A percentile compares a stretch with the other conserved stretches of the same genome.
Conservation (phyloP, 2,329 filamentous ascomycete genomes). For the Fusarium mexicanum region DNA sequence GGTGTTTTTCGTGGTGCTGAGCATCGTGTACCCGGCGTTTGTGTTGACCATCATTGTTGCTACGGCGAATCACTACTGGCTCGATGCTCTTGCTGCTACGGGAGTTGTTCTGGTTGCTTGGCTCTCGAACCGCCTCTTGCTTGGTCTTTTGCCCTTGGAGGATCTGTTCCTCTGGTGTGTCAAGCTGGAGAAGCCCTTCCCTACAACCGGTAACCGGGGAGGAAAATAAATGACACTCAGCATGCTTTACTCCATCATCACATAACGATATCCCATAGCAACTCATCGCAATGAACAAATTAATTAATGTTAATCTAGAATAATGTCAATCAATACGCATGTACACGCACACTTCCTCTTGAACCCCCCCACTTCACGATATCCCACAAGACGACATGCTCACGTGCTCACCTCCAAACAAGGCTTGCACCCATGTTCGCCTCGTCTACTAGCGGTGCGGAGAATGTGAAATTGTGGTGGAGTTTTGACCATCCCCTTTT, state of each 20-base stretch:
- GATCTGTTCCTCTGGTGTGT: slow-evolving; percentile 72
- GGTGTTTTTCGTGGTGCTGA: slow-evolving; percentile 48
- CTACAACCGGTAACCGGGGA: slow-evolving; percentile 52
- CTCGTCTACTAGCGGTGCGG: not conserved
- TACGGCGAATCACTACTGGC: slow-evolving; percentile 71
- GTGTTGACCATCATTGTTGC: slow-evolving; percentile 68
- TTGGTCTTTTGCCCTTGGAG: slow-evolving; percentile 71
- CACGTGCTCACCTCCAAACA: not conserved
- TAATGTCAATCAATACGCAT: not conserved
- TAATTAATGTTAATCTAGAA: slow-evolving; percentile 5
- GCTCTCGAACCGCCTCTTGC: slow-evolving; percentile 59
- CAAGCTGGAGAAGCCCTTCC: slow-evolving; percentile 71
- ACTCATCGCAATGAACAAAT: not conserved
- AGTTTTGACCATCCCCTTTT: not conserved
- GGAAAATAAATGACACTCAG: slow-evolving; percentile 13
- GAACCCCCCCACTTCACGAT: not conserved
- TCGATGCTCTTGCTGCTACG: slow-evolving; percentile 73
- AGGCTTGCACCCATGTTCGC: not conserved
- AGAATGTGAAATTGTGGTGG: slow-evolving; percentile 1
- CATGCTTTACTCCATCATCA: not conserved
- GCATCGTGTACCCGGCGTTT: slow-evolving; percentile 62
- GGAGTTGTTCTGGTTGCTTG: slow-evolving; percentile 70
- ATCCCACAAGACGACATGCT: not conserved
- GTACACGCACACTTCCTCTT: not conserved
- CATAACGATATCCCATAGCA: not conserved